These are phyloP conservation scores for Penicillium atrosanguineum DNA, from an alignment of 495 filamentous ascomycete species.

Conservation along the genomic window DNA sequence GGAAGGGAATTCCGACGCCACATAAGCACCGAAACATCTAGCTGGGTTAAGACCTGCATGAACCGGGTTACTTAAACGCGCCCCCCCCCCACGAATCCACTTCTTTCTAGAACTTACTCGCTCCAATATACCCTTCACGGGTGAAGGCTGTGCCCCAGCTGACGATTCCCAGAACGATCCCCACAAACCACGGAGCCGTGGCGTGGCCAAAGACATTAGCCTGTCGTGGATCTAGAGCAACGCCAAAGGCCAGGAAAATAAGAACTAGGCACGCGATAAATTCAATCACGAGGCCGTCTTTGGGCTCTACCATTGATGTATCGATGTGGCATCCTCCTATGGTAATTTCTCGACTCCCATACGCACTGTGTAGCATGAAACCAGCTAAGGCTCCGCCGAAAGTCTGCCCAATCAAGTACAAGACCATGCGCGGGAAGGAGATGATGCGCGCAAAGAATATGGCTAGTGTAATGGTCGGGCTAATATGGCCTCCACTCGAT, in stretches of 20 bases:
- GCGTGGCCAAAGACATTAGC: slow-evolving; percentile 49
- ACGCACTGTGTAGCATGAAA: slow-evolving; percentile 31
- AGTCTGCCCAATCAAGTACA: slow-evolving; percentile 45
- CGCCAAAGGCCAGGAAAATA: slow-evolving; percentile 45
- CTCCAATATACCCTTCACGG: slow-evolving; percentile 43
- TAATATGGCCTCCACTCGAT: slow-evolving; percentile 51
- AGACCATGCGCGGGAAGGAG: slow-evolving; percentile 41
- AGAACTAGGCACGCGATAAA: slow-evolving; percentile 40
- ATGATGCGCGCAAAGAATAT: slow-evolving; percentile 51
- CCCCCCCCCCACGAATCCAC: not conserved
- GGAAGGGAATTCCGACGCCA: slow-evolving; percentile 24
- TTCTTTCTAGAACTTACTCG: slow-evolving; percentile 22
- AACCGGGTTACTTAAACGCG: slow-evolving; percentile 6
- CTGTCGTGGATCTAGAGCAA: slow-evolving; percentile 58
- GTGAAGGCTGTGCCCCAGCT: slow-evolving; percentile 45
- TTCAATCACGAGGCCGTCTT: slow-evolving; percentile 50
- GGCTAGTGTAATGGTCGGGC: slow-evolving; percentile 50
- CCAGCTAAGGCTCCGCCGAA: slow-evolving; percentile 46
- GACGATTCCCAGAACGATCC: slow-evolving; percentile 44
- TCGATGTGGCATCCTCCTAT: slow-evolving; percentile 38
- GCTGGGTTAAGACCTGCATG: slow-evolving; percentile 34
- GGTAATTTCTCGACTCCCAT: slow-evolving; percentile 25
- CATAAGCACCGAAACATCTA: slow-evolving; percentile 33
- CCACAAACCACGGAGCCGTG: slow-evolving; percentile 51
- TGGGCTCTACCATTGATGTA: slow-evolving; percentile 19